phyloP scores from a whole-genome alignment of 192 early-diverging fungal species.

The Podila minutissima region DNA sequence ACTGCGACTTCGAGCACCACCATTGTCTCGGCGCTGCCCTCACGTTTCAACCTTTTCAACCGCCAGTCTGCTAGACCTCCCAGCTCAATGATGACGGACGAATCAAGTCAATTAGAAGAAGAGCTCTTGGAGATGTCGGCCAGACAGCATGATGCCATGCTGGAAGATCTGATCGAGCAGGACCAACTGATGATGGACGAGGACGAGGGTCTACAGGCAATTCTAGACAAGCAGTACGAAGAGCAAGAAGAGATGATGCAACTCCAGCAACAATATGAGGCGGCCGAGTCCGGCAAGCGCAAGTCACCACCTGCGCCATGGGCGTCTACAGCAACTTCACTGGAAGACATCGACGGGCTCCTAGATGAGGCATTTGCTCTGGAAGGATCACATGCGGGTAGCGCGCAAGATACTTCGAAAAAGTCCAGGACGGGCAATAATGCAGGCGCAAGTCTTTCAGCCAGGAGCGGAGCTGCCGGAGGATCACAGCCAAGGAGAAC shows the following conservation, averaged over 20 bases:
- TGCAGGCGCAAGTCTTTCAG: not conserved
- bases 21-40: conserved; percentile 17
- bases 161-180: conserved; percentile 33
- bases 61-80: not conserved
- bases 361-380: conserved; percentile 9
- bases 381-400: not conserved
- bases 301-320: not conserved
- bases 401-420: conserved; percentile 11
- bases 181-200: conserved; percentile 26
- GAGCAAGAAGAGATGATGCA: conserved; percentile 17
- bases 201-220: conserved; percentile 12
- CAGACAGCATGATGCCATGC: conserved; percentile 33
- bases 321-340: not conserved
- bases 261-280: not conserved
- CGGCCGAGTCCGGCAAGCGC: not conserved
- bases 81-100: not conserved
- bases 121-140: conserved; percentile 47
- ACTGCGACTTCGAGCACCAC: conserved; percentile 34
- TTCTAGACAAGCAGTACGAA: conserved; percentile 18
- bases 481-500: not conserved
- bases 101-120: conserved; percentile 26
- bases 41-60: conserved; percentile 12
- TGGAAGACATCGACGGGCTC: conserved; percentile 21
- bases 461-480: not conserved
- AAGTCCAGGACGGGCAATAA: conserved; percentile 14